Percentiles rank a stretch among this genome's conserved stretches.
Conservation (phyloP, 2,329 filamentous ascomycete species). For the Phialophora chinensis region DNA sequence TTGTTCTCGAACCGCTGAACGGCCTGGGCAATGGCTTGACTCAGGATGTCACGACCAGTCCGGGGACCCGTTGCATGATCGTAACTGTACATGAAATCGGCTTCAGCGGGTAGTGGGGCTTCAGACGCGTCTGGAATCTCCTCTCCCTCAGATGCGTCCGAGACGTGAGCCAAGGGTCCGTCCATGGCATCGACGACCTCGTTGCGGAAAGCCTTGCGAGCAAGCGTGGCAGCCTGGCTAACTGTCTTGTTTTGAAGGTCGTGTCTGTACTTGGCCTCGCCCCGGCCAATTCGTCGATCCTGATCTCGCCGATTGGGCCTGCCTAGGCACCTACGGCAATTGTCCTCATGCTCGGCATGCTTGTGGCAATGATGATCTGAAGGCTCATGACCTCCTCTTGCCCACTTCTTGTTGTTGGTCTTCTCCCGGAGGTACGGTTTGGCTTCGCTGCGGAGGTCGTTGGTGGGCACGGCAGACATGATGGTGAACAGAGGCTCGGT, state of each 20-base stretch:
- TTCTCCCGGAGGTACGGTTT: constrained; percentile 54
- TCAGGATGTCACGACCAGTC: constrained; percentile 63
- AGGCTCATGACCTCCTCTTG: constrained; percentile 42
- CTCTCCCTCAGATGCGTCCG: constrained; percentile 43
- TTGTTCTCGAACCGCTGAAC: constrained; percentile 65
- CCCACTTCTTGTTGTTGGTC: constrained; percentile 51
- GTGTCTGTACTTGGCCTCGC: constrained; percentile 28
- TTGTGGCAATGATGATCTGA: constrained; percentile 25
- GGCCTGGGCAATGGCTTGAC: constrained; percentile 62
- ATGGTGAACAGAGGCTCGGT: constrained; percentile 21
- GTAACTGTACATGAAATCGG: constrained; percentile 61
- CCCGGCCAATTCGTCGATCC: constrained; percentile 24
- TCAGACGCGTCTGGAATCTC: constrained; percentile 48
- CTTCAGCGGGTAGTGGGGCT: constrained; percentile 55
- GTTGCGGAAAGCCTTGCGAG: constrained; percentile 42
- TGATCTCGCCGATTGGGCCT: constrained; percentile 25
- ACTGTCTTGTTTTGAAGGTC: constrained; percentile 28
- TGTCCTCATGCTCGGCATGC: constrained; percentile 27
- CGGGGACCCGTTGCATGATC: constrained; percentile 57
- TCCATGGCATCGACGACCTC: constrained; percentile 46
- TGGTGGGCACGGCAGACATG: constrained; percentile 50
- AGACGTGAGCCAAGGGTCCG: constrained; percentile 35
- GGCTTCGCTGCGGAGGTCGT: constrained; percentile 61
- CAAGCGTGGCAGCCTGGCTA: constrained; percentile 32
- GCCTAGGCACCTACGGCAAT: constrained; percentile 38